Percentiles rank a stretch among this genome's conserved stretches.
These are phyloP conservation scores for Leishmania tarentolae DNA, from an alignment of 208 protist genomes.

Conservation along the genomic window DNA sequence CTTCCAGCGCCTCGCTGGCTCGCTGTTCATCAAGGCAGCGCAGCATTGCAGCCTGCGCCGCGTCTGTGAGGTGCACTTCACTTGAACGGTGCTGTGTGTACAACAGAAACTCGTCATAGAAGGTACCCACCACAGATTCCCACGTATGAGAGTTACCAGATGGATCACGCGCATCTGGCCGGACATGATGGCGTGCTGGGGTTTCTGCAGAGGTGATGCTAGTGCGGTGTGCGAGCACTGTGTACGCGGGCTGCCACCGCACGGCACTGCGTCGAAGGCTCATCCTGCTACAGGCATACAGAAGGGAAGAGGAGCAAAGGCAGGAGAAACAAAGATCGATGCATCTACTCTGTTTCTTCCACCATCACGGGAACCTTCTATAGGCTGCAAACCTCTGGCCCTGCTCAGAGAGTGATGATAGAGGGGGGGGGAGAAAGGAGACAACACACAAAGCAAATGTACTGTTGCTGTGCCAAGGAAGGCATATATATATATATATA, in stretches of 20 bases:
- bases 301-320: not conserved
- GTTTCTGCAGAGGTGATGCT: not conserved
- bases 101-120: constrained; percentile 21
- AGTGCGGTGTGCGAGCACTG: not conserved
- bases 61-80: constrained; percentile 9
- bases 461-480: not conserved
- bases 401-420: not conserved
- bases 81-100: constrained; percentile 11
- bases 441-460: not conserved
- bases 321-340: not conserved
- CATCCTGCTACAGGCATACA: constrained; percentile 1
- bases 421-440: not conserved
- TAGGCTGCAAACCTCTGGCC: not conserved
- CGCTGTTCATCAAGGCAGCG: constrained; percentile 49
- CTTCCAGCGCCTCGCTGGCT: constrained; percentile 53
- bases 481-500: not conserved
- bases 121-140: constrained; percentile 35
- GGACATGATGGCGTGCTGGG: not conserved
- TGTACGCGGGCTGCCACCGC: not conserved
- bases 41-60: constrained; percentile 48
- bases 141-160: constrained; percentile 20
- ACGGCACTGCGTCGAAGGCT: constrained; percentile 1
- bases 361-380: not conserved
- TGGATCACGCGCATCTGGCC: constrained; percentile 6
- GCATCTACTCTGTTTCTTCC: not conserved